Conservation (phyloP, 495 filamentous ascomycete species). For the Talaromyces adpressus region DNA sequence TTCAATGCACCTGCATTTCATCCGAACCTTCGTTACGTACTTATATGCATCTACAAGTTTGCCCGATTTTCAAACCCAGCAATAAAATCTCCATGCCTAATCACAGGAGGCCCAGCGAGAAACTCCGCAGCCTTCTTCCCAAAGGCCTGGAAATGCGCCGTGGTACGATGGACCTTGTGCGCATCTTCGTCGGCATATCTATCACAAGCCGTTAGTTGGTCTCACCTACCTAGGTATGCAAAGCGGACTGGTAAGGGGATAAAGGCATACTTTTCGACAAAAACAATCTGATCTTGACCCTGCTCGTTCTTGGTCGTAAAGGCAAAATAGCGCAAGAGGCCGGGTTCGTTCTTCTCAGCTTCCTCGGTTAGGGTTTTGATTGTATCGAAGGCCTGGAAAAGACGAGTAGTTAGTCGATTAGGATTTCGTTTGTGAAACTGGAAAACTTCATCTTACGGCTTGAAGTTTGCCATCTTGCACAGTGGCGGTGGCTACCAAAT, state of each 20-base stretch:
- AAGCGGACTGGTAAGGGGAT: neutral
- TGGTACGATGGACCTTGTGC: neutral
- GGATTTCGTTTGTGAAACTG: neutral
- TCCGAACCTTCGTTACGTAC: neutral
- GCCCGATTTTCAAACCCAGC: constrained; percentile 1
- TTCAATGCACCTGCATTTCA: neutral
- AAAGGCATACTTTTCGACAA: constrained; percentile 5
- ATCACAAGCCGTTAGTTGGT: neutral
- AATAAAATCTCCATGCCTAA: neutral
- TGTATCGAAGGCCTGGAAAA: neutral
- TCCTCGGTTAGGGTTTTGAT: neutral
- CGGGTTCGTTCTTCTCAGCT: constrained; percentile 2
- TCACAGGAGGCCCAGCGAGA: neutral
- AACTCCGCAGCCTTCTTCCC: neutral
- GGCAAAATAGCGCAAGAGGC: neutral
- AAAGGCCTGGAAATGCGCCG: neutral
- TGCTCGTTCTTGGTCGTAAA: constrained; percentile 5
- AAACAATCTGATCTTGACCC: constrained; percentile 6
- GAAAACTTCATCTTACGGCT: neutral
- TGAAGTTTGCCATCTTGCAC: constrained; percentile 5
- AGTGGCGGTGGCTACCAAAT: constrained; percentile 2
- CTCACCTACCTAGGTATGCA: neutral
- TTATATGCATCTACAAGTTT: neutral
- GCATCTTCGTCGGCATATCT: constrained; percentile 2
- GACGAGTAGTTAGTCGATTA: neutral